phyloP scores from a whole-genome alignment of 176 grass and related monocot genomes.

The Eragrostis curvula region DNA sequence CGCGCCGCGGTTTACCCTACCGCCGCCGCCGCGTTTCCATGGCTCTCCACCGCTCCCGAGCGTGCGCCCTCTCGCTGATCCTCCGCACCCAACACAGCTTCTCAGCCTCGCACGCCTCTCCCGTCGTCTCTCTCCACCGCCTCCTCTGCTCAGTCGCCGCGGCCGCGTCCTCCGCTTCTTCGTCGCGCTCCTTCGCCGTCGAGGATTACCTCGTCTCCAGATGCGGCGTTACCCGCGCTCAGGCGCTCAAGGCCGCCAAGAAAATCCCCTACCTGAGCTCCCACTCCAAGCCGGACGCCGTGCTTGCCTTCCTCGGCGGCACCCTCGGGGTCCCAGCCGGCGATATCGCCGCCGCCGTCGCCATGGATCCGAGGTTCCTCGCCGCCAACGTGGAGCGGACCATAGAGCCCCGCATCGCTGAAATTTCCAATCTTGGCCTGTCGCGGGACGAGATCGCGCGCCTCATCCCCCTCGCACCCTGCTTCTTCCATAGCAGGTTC shows the following conservation, averaged over 20 bases:
- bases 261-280: background rate
- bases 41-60: too few species aligned
- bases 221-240: background rate
- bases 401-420: background rate
- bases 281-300: constrained; percentile 44
- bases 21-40: constrained; percentile 16
- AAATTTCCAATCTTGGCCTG: background rate
- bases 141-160: background rate
- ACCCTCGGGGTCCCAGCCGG: background rate
- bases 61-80: background rate
- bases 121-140: background rate
- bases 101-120: background rate
- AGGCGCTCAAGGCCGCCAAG: background rate
- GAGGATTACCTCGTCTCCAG: background rate
- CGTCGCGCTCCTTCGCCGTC: background rate
- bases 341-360: background rate
- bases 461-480: background rate
- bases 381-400: background rate
- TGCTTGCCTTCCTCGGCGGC: constrained; percentile 45
- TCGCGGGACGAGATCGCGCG: background rate
- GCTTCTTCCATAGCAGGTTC: background rate
- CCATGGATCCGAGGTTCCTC: background rate
- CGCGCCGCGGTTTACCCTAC: too few species aligned
- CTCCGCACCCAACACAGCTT: background rate
- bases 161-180: background rate